A percentile compares a stretch with the other conserved stretches of the same genome.
These are phyloP conservation scores for Lentinus brumalis DNA, from an alignment of 768 basidiomycete species.

Conservation along the genomic window DNA sequence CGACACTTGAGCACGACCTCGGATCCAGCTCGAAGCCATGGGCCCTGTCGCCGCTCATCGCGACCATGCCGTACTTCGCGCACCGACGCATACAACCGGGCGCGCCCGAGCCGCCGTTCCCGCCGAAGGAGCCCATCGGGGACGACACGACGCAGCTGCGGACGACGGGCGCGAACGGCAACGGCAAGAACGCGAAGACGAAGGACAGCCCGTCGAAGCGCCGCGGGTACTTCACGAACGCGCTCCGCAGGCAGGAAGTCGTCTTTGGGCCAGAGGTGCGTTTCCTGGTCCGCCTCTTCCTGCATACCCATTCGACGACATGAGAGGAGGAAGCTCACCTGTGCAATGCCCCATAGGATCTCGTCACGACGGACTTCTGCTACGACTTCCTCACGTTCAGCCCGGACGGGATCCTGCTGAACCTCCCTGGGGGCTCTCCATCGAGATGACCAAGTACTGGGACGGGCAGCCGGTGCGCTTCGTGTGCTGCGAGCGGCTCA, in stretches of 20 bases:
- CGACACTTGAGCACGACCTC: constrained; percentile 83
- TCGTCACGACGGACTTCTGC: constrained; percentile 83
- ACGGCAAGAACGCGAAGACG: constrained; percentile 14
- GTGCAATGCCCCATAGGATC: constrained; percentile 46
- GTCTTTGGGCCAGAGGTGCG: too few species aligned
- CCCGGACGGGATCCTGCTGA: constrained; percentile 58
- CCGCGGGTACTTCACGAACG: constrained; percentile 65
- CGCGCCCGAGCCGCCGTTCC: constrained; percentile 43
- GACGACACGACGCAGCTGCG: constrained; percentile 60
- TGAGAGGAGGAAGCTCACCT: not conserved
- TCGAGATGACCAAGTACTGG: constrained; percentile 89
- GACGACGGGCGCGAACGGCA: constrained; percentile 4
- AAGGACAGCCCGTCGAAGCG: constrained; percentile 48
- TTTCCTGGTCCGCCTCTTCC: too few species aligned
- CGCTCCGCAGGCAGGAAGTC: too few species aligned
- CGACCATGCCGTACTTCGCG: constrained; percentile 79
- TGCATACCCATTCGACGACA: too few species aligned
- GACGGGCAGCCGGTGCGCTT: constrained; percentile 91
- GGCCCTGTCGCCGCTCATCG: constrained; percentile 82
- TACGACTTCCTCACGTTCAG: constrained; percentile 81
- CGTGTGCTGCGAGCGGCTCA: constrained; percentile 71
- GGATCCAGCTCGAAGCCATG: constrained; percentile 77
- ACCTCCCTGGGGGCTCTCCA: constrained; percentile 82
- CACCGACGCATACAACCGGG: constrained; percentile 40
- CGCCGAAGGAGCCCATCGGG: constrained; percentile 46